Conservation (phyloP, 2,329 filamentous ascomycete species). For the Sporothrix inflata region DNA sequence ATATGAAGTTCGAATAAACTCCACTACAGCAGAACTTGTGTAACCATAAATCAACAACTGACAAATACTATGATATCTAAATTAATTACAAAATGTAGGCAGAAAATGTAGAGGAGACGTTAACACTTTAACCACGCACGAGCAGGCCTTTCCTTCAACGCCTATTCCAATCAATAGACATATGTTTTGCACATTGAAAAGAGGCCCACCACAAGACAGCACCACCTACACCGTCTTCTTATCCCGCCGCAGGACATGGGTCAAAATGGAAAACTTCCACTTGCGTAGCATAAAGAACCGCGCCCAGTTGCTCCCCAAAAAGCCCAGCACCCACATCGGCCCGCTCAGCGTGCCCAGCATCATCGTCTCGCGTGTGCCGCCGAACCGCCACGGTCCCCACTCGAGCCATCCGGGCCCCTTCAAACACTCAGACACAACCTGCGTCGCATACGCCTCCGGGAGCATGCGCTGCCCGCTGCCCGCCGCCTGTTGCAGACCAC, state of each 20-base stretch:
- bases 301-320: slow-evolving; percentile 33
- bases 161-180: too few species aligned
- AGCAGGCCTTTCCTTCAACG: too few species aligned
- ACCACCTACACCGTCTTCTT: slow-evolving; percentile 42
- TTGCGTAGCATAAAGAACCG: slow-evolving; percentile 30
- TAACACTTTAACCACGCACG: too few species aligned
- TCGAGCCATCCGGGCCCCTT: slow-evolving; percentile 31
- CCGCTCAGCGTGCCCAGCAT: slow-evolving; percentile 31
- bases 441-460: slow-evolving; percentile 37
- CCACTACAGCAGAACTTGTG: neutral
- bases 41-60: too few species aligned
- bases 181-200: neutral
- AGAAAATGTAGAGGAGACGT: too few species aligned
- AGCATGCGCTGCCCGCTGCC: slow-evolving; percentile 37
- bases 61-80: too few species aligned
- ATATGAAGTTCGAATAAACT: too few species aligned
- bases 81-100: too few species aligned
- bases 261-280: slow-evolving; percentile 31
- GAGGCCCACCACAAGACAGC: neutral
- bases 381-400: slow-evolving; percentile 29
- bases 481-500: slow-evolving; percentile 34
- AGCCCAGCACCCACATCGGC: slow-evolving; percentile 33
- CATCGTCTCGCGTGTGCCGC: slow-evolving; percentile 33
- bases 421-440: slow-evolving; percentile 30
- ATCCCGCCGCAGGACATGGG: neutral